Percentiles rank a stretch among this genome's conserved stretches.
Evolutionary conservation across 257 asterid species (phyloP).

Genomic region (Solanum sparsipilum): DNA sequence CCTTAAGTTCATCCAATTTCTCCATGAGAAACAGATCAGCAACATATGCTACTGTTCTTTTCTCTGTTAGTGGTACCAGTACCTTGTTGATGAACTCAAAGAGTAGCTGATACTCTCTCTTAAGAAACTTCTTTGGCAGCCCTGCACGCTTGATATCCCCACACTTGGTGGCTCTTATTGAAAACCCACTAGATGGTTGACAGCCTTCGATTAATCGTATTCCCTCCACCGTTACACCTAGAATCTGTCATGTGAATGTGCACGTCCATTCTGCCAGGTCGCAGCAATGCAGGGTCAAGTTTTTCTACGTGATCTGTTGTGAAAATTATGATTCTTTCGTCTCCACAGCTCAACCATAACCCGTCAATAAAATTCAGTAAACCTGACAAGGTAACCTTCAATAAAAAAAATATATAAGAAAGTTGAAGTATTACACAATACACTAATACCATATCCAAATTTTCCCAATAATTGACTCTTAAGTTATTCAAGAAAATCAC

Average conservation of each 20-base stretch:
- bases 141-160: no score
- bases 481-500: neutral
- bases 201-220: no score
- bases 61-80: no score
- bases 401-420: neutral
- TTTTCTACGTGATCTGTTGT: constrained; percentile 22
- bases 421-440: neutral
- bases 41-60: no score
- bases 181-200: no score
- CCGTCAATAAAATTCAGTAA: constrained; percentile 9
- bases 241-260: neutral
- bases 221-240: no score
- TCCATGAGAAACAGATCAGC: no score
- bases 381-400: neutral
- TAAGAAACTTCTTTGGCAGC: no score
- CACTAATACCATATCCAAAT: neutral
- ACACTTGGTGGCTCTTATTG: no score
- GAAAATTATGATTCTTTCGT: neutral
- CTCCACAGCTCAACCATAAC: neutral
- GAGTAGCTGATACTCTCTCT: no score
- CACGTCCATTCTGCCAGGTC: constrained; percentile 28
- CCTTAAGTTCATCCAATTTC: no score
- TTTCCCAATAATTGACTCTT: neutral
- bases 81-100: no score
- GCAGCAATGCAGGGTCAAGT: constrained; percentile 21